Evolutionary conservation across 2,329 filamentous ascomycete species (phyloP).

Genomic region (Pseudocercospora fuligena): DNA sequence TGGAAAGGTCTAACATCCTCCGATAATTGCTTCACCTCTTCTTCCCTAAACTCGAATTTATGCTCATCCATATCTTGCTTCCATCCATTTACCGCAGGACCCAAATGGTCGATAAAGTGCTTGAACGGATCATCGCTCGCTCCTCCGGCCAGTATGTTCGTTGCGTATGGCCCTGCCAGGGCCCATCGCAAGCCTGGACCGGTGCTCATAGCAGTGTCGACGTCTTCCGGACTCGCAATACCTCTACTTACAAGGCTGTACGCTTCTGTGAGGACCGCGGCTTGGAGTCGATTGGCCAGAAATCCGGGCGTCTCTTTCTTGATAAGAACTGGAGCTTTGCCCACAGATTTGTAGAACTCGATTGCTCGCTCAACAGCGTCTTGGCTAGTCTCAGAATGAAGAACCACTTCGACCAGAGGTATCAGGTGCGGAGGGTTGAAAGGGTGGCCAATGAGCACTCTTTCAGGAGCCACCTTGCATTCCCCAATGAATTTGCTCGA

Average conservation of each 20-base stretch:
- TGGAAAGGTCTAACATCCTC: conserved; percentile 20
- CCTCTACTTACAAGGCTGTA: conserved; percentile 43
- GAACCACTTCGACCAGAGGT: conserved; percentile 54
- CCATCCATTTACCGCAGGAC: conserved; percentile 23
- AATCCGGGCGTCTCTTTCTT: conserved; percentile 50
- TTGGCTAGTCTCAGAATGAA: conserved; percentile 39
- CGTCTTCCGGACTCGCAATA: conserved; percentile 38
- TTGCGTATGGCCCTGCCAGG: conserved; percentile 38
- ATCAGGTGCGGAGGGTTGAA: conserved; percentile 58
- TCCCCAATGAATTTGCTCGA: conserved; percentile 22
- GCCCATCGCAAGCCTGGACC: conserved; percentile 31
- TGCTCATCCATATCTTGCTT: conserved; percentile 28
- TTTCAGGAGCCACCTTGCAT: conserved; percentile 37
- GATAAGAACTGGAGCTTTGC: conserved; percentile 49
- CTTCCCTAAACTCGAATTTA: conserved; percentile 16
- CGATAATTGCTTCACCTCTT: conserved; percentile 11
- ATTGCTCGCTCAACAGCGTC: conserved; percentile 38
- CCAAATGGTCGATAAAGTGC: conserved; percentile 25
- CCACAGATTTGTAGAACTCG: conserved; percentile 47
- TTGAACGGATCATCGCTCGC: conserved; percentile 16
- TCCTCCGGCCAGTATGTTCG: conserved; percentile 25
- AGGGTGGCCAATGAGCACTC: conserved; percentile 53
- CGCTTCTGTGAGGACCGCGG: conserved; percentile 45
- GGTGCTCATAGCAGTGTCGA: conserved; percentile 33
- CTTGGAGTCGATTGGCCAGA: conserved; percentile 54